Evolutionary conservation across 2,329 filamentous ascomycete genomes (phyloP).

Genomic region (Penicillium sp.): DNA sequence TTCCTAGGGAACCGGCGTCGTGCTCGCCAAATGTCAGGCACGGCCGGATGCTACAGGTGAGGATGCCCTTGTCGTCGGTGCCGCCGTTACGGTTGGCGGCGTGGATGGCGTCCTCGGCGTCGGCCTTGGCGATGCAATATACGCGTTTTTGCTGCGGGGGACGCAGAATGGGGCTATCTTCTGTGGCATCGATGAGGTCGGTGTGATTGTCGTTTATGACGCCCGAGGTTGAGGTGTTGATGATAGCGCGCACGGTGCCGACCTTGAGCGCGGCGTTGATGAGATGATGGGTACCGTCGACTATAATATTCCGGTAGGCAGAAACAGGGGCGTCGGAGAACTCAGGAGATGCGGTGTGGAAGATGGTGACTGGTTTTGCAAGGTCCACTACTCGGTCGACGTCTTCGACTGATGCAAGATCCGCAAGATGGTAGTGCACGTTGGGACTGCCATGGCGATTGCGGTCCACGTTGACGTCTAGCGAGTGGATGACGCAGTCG

Average conservation of each 20-base stretch:
- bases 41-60: slow-evolving; percentile 8
- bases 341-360: slow-evolving; percentile 18
- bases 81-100: slow-evolving; percentile 11
- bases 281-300: slow-evolving; percentile 6
- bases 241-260: slow-evolving; percentile 3
- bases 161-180: slow-evolving; percentile 3
- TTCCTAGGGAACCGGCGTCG: slow-evolving; percentile 7
- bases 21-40: slow-evolving; percentile 10
- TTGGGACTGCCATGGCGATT: background rate
- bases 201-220: slow-evolving; percentile 17
- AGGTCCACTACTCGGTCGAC: slow-evolving; percentile 10
- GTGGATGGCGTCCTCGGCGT: slow-evolving; percentile 12
- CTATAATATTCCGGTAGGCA: slow-evolving; percentile 6
- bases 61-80: background rate
- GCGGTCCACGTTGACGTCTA: slow-evolving; percentile 4
- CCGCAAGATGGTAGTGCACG: slow-evolving; percentile 14
- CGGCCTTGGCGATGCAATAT: slow-evolving; percentile 15
- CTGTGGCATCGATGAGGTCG: slow-evolving; percentile 8
- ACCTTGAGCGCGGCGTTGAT: background rate
- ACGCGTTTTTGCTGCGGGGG: slow-evolving; percentile 10
- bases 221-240: slow-evolving; percentile 15
- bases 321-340: slow-evolving; percentile 9
- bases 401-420: slow-evolving; percentile 2
- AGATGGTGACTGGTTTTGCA: slow-evolving; percentile 6
- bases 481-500: slow-evolving; percentile 4